Conservation (phyloP, 2,329 filamentous ascomycete species). For the Calonectria hawksworthii region DNA sequence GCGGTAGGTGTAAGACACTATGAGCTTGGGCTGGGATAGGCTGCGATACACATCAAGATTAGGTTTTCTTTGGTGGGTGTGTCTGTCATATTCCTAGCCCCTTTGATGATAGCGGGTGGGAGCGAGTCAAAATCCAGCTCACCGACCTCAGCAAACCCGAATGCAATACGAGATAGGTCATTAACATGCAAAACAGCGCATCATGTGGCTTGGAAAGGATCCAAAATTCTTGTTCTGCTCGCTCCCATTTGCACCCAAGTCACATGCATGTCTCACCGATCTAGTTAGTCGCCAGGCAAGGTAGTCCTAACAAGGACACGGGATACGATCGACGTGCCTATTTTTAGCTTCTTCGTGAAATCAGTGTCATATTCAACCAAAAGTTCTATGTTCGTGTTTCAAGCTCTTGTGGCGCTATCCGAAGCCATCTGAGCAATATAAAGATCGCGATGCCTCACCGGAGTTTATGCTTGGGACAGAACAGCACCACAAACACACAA, state of each 20-base stretch:
- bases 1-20: neutral
- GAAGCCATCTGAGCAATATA: neutral
- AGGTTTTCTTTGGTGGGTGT: neutral
- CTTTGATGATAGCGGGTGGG: neutral
- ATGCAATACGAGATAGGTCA: neutral
- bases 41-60: neutral
- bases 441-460: neutral
- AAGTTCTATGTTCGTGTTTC: neutral
- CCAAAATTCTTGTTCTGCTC: neutral
- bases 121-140: neutral
- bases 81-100: neutral
- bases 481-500: neutral
- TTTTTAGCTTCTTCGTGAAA: conserved; percentile 8
- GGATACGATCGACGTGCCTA: neutral
- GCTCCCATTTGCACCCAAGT: neutral
- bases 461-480: neutral
- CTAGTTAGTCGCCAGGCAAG: neutral
- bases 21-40: neutral
- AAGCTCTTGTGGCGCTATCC: neutral
- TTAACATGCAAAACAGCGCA: neutral
- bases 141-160: neutral
- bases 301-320: neutral
- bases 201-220: neutral
- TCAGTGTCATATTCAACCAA: neutral
- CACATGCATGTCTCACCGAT: neutral